Evolutionary conservation across 1,284 basidiomycete genomes (phyloP).

Genomic region (Rhodotorula mucilaginosa): DNA sequence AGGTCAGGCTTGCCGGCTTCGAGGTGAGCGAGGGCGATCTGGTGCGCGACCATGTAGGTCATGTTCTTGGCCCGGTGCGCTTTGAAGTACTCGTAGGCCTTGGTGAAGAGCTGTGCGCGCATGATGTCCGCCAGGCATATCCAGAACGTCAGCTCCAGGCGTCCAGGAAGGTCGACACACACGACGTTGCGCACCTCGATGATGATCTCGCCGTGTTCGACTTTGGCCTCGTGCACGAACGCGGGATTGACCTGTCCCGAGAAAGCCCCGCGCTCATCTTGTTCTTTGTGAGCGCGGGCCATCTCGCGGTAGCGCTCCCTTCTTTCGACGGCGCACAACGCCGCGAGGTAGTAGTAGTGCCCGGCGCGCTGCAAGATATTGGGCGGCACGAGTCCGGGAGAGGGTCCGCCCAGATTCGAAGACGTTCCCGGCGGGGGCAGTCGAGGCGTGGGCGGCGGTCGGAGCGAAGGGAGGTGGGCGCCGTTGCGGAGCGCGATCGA

Average conservation of each 20-base stretch:
- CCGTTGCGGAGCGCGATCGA: slow-evolving; percentile 72
- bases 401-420: slow-evolving; percentile 43
- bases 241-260: slow-evolving; percentile 38
- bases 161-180: not conserved
- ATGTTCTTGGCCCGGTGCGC: slow-evolving; percentile 65
- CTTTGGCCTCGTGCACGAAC: slow-evolving; percentile 80
- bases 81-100: slow-evolving; percentile 85
- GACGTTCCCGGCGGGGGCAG: not conserved
- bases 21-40: slow-evolving; percentile 78
- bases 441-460: slow-evolving; percentile 45
- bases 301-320: slow-evolving; percentile 64
- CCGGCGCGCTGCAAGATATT: slow-evolving; percentile 78
- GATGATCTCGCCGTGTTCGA: slow-evolving; percentile 75
- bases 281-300: slow-evolving; percentile 9
- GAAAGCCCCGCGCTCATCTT: no score
- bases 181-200: slow-evolving; percentile 63
- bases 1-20: slow-evolving; percentile 73
- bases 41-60: slow-evolving; percentile 78
- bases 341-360: slow-evolving; percentile 85
- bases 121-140: no score
- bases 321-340: slow-evolving; percentile 72
- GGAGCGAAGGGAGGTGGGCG: slow-evolving; percentile 56
- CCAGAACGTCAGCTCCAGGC: not conserved
- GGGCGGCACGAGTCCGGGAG: slow-evolving; percentile 48
- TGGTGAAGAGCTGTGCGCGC: slow-evolving; percentile 71